These are phyloP conservation scores for Elongisporangium senticosum DNA, from an alignment of 352 stramenopile species.

Conservation along the genomic window DNA sequence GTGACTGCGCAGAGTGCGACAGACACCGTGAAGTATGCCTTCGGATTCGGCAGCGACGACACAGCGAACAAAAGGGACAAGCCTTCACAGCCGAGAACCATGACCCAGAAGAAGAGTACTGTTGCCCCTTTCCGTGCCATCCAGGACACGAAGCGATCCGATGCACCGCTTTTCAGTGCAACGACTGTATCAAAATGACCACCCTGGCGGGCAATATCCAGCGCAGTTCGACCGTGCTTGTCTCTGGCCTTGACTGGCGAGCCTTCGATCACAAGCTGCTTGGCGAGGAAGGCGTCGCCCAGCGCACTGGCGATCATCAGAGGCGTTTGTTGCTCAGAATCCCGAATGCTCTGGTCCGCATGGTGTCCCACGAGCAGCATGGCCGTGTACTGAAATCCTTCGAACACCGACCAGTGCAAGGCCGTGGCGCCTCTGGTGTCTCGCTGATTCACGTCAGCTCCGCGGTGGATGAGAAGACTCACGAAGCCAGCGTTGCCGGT, in stretches of 20 bases:
- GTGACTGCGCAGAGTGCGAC: conserved; percentile 35
- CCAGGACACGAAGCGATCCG: conserved; percentile 60
- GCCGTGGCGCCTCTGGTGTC: conserved; percentile 65
- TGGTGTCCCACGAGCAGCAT: conserved; percentile 49
- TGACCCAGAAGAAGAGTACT: conserved; percentile 66
- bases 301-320: conserved; percentile 82
- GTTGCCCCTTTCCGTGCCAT: conserved; percentile 55
- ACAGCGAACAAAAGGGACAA: conserved; percentile 55
- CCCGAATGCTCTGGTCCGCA: conserved; percentile 41
- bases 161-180: conserved; percentile 59
- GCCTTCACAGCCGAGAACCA: conserved; percentile 38
- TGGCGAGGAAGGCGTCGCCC: conserved; percentile 71
- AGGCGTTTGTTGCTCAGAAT: conserved; percentile 70
- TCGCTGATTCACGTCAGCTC: conserved; percentile 63
- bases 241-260: conserved; percentile 54
- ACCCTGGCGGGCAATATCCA: conserved; percentile 68
- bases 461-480: conserved; percentile 53
- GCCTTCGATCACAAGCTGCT: conserved; percentile 81
- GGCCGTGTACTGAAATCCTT: conserved; percentile 82
- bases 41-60: conserved; percentile 28
- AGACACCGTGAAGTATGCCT: conserved; percentile 19
- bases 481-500: conserved; percentile 71
- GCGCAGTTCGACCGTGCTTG: conserved; percentile 65
- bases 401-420: conserved; percentile 80
- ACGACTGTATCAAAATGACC: conserved; percentile 60